Conservation (phyloP, 176 grass and related monocot species). For the Tillandsia leiboldiana region DNA sequence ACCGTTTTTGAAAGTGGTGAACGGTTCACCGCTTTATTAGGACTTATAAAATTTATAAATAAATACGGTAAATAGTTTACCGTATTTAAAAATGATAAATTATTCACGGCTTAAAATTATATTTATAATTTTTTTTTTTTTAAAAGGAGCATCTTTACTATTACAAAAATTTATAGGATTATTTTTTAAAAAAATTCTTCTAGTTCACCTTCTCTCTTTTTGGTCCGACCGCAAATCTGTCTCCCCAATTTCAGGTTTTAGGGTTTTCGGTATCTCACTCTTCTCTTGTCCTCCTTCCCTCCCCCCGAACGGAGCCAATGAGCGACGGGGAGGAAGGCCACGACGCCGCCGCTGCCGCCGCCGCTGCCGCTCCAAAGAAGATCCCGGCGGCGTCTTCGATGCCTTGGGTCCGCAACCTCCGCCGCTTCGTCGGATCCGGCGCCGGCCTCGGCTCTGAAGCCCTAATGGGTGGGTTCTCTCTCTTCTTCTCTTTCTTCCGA, state of each 20-base stretch:
- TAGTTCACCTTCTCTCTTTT: too few species aligned
- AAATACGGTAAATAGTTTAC: too few species aligned
- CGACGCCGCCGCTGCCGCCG: constrained; percentile 17
- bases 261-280: not conserved
- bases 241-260: constrained; percentile 22
- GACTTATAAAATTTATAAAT: too few species aligned
- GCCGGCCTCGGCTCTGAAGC: constrained; percentile 84
- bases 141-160: too few species aligned
- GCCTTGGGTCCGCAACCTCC: constrained; percentile 94
- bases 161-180: too few species aligned
- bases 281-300: not conserved
- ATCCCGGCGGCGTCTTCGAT: constrained; percentile 83
- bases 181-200: too few species aligned
- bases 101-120: too few species aligned
- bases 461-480: constrained; percentile 59
- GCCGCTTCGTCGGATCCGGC: constrained; percentile 81
- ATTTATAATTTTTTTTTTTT: too few species aligned
- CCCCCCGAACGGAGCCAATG: constrained; percentile 24
- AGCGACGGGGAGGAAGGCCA: constrained; percentile 40
- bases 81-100: too few species aligned
- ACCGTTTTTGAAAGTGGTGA: too few species aligned
- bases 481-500: not conserved
- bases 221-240: too few species aligned
- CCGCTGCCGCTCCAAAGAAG: constrained; percentile 38
- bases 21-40: too few species aligned